Evolutionary conservation across 1,284 basidiomycete species (phyloP).

Genomic region (Sphagnurus paluster): DNA sequence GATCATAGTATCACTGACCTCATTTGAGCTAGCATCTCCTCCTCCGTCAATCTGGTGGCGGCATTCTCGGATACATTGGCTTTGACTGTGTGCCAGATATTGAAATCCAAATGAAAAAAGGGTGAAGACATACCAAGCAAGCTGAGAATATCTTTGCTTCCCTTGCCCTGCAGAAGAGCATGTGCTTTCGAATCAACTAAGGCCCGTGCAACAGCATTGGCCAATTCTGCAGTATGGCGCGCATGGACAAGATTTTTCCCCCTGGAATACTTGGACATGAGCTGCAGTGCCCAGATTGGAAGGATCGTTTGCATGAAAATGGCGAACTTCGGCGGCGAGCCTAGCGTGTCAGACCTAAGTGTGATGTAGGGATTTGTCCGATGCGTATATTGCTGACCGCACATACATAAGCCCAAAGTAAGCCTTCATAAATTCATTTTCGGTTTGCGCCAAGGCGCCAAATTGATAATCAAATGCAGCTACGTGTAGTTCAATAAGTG

Average conservation of each 20-base stretch:
- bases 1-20: conserved; percentile 27
- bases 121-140: conserved; percentile 33
- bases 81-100: conserved; percentile 31
- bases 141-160: conserved; percentile 41
- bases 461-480: conserved; percentile 54
- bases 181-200: conserved; percentile 42
- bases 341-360: conserved; percentile 38
- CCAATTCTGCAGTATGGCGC: conserved; percentile 39
- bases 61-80: conserved; percentile 43
- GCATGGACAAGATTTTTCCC: conserved; percentile 40
- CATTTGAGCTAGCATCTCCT: conserved; percentile 45
- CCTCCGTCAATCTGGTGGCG: conserved; percentile 36
- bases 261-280: conserved; percentile 42
- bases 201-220: conserved; percentile 37
- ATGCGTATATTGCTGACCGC: conserved; percentile 8
- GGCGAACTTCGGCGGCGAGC: conserved; percentile 36
- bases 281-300: conserved; percentile 38
- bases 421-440: conserved; percentile 45
- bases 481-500: conserved; percentile 19
- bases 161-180: conserved; percentile 40
- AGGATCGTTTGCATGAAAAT: conserved; percentile 44
- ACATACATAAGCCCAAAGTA: conserved; percentile 44
- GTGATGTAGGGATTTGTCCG: conserved; percentile 1
- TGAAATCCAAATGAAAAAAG: not conserved
- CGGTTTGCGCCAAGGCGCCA: conserved; percentile 38